Evolutionary conservation across 1,139 yeast species (phyloP).

Genomic region (Saccharomycopsis hybrid): DNA sequence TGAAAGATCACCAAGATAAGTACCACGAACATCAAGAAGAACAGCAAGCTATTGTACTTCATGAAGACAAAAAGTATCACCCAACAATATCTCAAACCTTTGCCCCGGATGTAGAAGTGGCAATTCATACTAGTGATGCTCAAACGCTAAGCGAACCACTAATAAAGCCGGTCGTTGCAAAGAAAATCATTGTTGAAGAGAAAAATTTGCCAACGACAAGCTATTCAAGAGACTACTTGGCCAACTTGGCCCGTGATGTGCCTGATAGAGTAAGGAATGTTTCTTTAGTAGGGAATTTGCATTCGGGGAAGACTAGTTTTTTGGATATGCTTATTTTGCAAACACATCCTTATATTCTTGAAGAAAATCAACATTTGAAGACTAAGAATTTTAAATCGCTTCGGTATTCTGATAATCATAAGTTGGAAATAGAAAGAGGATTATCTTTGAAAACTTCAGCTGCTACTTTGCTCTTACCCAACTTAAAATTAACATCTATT

Average conservation of each 20-base stretch:
- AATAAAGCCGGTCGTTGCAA: slow-evolving; percentile 46
- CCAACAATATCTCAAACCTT: slow-evolving; percentile 39
- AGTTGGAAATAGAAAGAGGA: slow-evolving; percentile 65
- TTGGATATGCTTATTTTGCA: slow-evolving; percentile 62
- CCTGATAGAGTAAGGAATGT: slow-evolving; percentile 72
- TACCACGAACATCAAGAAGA: no score
- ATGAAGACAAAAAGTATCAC: slow-evolving; percentile 41
- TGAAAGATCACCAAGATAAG: no score
- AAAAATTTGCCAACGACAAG: slow-evolving; percentile 48
- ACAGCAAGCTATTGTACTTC: slow-evolving; percentile 31
- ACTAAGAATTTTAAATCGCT: slow-evolving; percentile 37
- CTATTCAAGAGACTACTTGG: slow-evolving; percentile 61
- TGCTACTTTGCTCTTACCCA: slow-evolving; percentile 55
- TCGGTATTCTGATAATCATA: slow-evolving; percentile 66
- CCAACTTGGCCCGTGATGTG: slow-evolving; percentile 36
- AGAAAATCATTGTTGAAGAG: slow-evolving; percentile 45
- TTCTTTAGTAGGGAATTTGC: slow-evolving; percentile 75
- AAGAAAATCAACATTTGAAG: slow-evolving; percentile 22
- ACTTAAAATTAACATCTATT: slow-evolving; percentile 48
- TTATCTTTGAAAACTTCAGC: slow-evolving; percentile 61
- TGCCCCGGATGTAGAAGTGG: slow-evolving; percentile 59
- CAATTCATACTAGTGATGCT: slow-evolving; percentile 50
- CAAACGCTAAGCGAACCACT: slow-evolving; percentile 58
- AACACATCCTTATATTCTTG: slow-evolving; percentile 45
- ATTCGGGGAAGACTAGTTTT: slow-evolving; percentile 83